A percentile compares a stretch with the other conserved stretches of the same genome.
Evolutionary conservation across 805 yeast species (phyloP).

Genomic region (Wickerhamiella vanderwaltii): DNA sequence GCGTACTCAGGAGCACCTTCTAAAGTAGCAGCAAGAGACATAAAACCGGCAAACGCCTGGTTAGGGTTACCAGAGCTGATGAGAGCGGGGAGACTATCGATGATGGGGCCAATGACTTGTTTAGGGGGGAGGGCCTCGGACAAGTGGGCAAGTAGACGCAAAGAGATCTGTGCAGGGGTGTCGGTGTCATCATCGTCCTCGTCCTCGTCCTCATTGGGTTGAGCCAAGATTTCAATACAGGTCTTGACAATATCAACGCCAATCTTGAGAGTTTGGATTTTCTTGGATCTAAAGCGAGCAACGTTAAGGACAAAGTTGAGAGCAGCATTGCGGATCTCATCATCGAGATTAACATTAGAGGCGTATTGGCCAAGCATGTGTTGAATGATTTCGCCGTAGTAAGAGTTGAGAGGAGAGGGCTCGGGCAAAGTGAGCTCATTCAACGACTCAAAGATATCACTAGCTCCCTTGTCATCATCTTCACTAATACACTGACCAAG

Average conservation of each 20-base stretch:
- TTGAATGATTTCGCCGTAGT: constrained; percentile 53
- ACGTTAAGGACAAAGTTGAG: constrained; percentile 73
- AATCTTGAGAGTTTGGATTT: constrained; percentile 63
- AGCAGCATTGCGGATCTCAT: constrained; percentile 72
- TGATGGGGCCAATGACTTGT: constrained; percentile 73
- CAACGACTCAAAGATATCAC: constrained; percentile 70
- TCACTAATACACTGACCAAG: constrained; percentile 58
- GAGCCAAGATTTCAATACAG: constrained; percentile 67
- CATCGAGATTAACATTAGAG: constrained; percentile 49
- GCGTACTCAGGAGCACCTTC: constrained; percentile 92
- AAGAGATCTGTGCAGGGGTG: constrained; percentile 62
- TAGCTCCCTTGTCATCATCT: constrained; percentile 61
- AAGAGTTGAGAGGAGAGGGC: constrained; percentile 64
- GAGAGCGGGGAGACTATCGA: constrained; percentile 34
- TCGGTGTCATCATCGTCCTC: constrained; percentile 87
- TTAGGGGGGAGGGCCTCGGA: constrained; percentile 83
- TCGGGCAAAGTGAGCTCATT: constrained; percentile 69
- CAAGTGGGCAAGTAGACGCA: constrained; percentile 65
- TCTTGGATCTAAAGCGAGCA: constrained; percentile 67
- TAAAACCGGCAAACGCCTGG: constrained; percentile 77
- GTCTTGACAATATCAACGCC: constrained; percentile 70
- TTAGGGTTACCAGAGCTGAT: constrained; percentile 47
- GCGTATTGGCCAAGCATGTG: constrained; percentile 63
- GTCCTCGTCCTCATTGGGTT: constrained; percentile 60
- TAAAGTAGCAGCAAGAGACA: constrained; percentile 70